A percentile compares a stretch with the other conserved stretches of the same genome.
Evolutionary conservation across 1,139 yeast species (phyloP).

Genomic region (Yamadazyma membranifaciens): DNA sequence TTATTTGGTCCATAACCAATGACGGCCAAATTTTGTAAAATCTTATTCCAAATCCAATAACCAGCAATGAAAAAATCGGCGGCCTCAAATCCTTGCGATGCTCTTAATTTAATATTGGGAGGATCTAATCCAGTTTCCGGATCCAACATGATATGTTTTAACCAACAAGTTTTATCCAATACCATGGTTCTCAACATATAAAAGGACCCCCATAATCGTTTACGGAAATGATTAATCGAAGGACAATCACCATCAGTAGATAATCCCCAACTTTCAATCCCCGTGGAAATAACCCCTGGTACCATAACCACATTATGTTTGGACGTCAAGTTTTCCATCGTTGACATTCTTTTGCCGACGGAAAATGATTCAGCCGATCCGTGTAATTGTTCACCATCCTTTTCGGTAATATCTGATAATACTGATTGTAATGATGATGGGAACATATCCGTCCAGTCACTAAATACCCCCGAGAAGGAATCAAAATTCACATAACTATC

Average conservation of each 20-base stretch:
- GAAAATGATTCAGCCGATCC: conserved; percentile 82
- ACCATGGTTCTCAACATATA: conserved; percentile 93
- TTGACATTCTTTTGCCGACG: conserved; percentile 69
- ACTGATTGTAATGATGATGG: conserved; percentile 66
- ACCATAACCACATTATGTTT: conserved; percentile 85
- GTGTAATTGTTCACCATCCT: conserved; percentile 29
- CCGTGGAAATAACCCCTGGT: conserved; percentile 96
- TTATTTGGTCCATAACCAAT: conserved; percentile 90
- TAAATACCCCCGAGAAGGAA: conserved; percentile 38
- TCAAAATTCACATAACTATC: conserved; percentile 59
- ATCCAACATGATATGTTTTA: conserved; percentile 85
- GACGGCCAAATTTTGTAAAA: conserved; percentile 88
- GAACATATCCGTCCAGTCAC: conserved; percentile 62
- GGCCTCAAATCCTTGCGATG: conserved; percentile 96
- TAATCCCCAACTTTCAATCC: conserved; percentile 91
- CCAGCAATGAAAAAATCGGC: conserved; percentile 97
- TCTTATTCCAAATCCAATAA: conserved; percentile 98
- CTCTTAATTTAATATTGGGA: conserved; percentile 70
- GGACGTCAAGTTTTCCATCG: conserved; percentile 49
- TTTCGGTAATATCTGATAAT: conserved; percentile 51
- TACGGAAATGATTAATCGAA: conserved; percentile 78
- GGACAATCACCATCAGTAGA: conserved; percentile 66
- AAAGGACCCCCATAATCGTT: conserved; percentile 94
- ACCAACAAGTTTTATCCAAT: conserved; percentile 89
- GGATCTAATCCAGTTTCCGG: conserved; percentile 93